phyloP scores from a whole-genome alignment of 345 rosid genomes.

The Dipteronia dyeriana region DNA sequence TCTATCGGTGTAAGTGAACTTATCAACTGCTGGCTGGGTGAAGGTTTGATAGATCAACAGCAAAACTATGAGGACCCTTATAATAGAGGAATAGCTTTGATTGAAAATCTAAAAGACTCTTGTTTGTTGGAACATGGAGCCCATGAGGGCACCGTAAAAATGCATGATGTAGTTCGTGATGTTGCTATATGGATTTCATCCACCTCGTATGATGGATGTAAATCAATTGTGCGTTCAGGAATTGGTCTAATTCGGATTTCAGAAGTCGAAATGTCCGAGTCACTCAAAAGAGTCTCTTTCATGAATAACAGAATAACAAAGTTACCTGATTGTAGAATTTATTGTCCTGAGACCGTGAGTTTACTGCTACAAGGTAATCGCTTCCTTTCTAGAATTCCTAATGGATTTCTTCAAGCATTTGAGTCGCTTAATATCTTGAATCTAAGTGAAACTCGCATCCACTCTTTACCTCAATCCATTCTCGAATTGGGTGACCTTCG shows the following conservation, averaged over 20 bases:
- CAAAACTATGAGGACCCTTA: constrained; percentile 24
- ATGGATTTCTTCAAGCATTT: no score
- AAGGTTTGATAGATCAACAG: constrained; percentile 37
- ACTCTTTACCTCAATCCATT: no score
- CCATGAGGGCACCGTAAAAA: constrained; percentile 32
- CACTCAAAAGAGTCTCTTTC: constrained; percentile 41
- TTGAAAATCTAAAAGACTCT: constrained; percentile 44
- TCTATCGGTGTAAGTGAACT: constrained; percentile 40
- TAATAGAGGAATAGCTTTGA: constrained; percentile 37
- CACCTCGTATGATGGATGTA: constrained; percentile 23
- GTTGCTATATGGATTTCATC: constrained; percentile 43
- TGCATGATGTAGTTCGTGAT: constrained; percentile 52
- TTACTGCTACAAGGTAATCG: no score
- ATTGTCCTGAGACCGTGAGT: no score
- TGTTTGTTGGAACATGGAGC: constrained; percentile 49
- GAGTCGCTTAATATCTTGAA: no score
- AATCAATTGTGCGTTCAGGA: constrained; percentile 36
- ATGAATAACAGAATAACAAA: constrained; percentile 32
- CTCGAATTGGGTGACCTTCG: no score
- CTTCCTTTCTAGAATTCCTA: no score
- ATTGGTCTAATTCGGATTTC: constrained; percentile 24
- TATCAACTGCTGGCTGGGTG: constrained; percentile 41
- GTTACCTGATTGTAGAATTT: no score
- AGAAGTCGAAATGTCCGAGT: constrained; percentile 15
- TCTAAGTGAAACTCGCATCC: no score